Conservation (phyloP, 352 stramenopile genomes). For the Pythium rishiriense region DNA sequence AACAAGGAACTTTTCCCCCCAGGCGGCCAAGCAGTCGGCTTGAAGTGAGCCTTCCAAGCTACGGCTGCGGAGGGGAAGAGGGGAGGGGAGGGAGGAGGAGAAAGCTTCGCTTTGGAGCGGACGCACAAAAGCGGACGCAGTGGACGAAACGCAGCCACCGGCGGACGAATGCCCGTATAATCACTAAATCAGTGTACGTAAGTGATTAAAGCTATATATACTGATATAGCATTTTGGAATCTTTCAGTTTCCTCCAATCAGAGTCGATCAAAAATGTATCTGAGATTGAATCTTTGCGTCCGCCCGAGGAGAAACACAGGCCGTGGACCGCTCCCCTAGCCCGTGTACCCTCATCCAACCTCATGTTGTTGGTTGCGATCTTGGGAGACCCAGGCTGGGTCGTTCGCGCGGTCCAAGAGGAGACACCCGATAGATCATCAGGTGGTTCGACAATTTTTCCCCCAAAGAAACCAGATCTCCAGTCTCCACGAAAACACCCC, state of each 20-base stretch:
- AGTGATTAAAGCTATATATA: not conserved
- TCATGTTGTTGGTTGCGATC: conserved; percentile 1
- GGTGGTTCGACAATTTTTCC: conserved; percentile 9
- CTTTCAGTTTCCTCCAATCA: conserved; percentile 15
- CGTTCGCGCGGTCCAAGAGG: not conserved
- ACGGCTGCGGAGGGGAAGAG: not conserved
- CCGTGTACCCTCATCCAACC: not conserved
- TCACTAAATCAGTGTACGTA: conserved; percentile 19
- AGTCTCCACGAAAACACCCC: too few species aligned
- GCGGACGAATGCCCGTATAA: not conserved
- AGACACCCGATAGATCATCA: too few species aligned
- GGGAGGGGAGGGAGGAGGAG: not conserved
- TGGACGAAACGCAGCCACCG: conserved; percentile 6
- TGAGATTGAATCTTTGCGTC: conserved; percentile 29
- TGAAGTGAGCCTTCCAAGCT: conserved; percentile 2
- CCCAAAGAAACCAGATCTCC: conserved; percentile 2
- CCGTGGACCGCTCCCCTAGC: conserved; percentile 16
- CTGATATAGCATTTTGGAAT: not conserved
- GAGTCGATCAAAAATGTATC: conserved; percentile 1
- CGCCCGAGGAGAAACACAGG: conserved; percentile 4
- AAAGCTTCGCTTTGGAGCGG: not conserved
- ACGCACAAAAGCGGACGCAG: conserved; percentile 10
- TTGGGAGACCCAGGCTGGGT: not conserved
- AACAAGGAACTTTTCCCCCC: not conserved
- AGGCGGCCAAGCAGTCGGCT: conserved; percentile 1